Evolutionary conservation across 257 asterid species (phyloP).

Genomic region (Rauvolfia tetraphylla): DNA sequence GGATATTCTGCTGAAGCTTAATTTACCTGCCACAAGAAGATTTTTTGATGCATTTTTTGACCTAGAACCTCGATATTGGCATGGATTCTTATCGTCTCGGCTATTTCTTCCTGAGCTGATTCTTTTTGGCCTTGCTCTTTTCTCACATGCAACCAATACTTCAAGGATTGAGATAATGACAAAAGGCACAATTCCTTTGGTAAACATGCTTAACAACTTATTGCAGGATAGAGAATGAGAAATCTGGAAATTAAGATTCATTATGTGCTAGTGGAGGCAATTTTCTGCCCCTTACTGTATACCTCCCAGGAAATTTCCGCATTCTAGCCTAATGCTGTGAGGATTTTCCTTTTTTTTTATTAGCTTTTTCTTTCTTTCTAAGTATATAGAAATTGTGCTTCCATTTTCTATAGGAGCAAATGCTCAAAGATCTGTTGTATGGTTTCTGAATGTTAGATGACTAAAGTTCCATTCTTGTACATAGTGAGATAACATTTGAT

Average conservation of each 20-base stretch:
- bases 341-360: background rate
- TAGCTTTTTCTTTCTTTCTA: background rate
- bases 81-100: slow-evolving; percentile 90
- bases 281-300: background rate
- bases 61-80: slow-evolving; percentile 95
- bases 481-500: slow-evolving; percentile 15
- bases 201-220: slow-evolving; percentile 69
- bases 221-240: slow-evolving; percentile 55
- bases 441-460: slow-evolving; percentile 4
- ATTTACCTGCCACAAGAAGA: slow-evolving; percentile 76
- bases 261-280: slow-evolving; percentile 6
- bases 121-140: slow-evolving; percentile 75
- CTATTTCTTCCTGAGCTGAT: slow-evolving; percentile 80
- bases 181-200: slow-evolving; percentile 83
- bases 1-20: slow-evolving; percentile 90
- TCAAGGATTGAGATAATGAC: slow-evolving; percentile 90
- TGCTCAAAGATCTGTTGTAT: slow-evolving; percentile 3
- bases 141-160: slow-evolving; percentile 64
- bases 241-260: slow-evolving; percentile 2
- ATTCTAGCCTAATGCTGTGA: background rate
- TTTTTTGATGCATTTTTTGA: slow-evolving; percentile 85
- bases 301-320: slow-evolving; percentile 3
- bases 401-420: slow-evolving; percentile 1
- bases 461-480: slow-evolving; percentile 9
- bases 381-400: background rate